Percentiles rank a stretch among this genome's conserved stretches.
phyloP scores from a whole-genome alignment of 2,329 filamentous ascomycete species.

The Aspergillus carbonarius region DNA sequence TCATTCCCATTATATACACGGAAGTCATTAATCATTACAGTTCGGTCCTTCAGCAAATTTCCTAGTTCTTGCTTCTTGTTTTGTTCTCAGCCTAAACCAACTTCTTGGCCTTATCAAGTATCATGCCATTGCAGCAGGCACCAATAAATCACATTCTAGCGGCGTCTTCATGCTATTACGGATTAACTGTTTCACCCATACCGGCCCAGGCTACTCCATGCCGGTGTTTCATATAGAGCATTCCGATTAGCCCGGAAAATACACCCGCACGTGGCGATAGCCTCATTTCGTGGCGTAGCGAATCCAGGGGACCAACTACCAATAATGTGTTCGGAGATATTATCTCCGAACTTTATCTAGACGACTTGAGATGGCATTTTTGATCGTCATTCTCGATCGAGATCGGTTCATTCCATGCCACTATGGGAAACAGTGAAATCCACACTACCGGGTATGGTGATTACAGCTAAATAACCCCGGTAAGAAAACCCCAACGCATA shows the following conservation, averaged over 20 bases:
- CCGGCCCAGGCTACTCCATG: not conserved
- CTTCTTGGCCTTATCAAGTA: not conserved
- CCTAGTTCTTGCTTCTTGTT: not conserved
- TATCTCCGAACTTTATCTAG: not conserved
- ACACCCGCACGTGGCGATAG: constrained; percentile 1
- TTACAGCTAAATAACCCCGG: no score
- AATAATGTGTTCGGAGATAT: not conserved
- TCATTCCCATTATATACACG: not conserved
- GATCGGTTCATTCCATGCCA: no score
- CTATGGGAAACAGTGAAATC: no score
- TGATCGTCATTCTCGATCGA: no score
- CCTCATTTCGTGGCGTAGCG: not conserved
- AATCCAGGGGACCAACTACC: not conserved
- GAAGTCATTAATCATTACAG: not conserved
- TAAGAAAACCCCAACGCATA: no score
- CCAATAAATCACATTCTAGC: no score
- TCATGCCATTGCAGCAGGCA: not conserved
- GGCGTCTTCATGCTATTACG: not conserved
- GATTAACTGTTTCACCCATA: not conserved
- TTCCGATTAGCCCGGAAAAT: not conserved
- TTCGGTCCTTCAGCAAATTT: not conserved
- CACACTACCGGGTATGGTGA: no score
- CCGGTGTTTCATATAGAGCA: not conserved
- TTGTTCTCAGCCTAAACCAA: not conserved
- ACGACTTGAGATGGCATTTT: no score